Percentiles rank a stretch among this genome's conserved stretches.
Conservation (phyloP, 116 monocot species). For the Posidonia oceanica region DNA sequence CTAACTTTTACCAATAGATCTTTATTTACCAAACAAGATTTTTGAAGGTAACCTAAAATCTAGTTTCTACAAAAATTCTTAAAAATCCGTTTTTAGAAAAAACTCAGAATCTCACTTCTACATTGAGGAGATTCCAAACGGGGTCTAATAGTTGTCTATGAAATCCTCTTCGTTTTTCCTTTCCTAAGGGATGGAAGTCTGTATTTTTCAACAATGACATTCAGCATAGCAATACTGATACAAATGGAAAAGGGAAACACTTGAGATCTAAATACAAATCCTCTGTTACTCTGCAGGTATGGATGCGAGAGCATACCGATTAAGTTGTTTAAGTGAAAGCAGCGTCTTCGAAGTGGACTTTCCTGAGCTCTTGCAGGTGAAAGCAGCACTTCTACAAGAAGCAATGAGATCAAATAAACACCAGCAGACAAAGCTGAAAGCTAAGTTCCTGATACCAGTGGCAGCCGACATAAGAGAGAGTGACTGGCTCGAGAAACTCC, state of each 20-base stretch:
- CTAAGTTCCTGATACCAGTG: slow-evolving; percentile 48
- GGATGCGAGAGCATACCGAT: slow-evolving; percentile 89
- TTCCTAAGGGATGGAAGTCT: no score
- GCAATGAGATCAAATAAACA: slow-evolving; percentile 21
- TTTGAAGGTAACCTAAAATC: no score
- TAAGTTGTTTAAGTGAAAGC: slow-evolving; percentile 54
- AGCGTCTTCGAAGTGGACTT: slow-evolving; percentile 90
- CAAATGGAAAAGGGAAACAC: background rate
- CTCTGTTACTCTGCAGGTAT: slow-evolving; percentile 32
- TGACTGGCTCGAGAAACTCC: slow-evolving; percentile 64
- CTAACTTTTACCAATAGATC: no score
- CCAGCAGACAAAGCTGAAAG: slow-evolving; percentile 25
- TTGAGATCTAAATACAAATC: background rate
- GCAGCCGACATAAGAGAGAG: slow-evolving; percentile 54
- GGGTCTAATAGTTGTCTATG: no score
- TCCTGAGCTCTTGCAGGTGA: slow-evolving; percentile 56
- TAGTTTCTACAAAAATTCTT: no score
- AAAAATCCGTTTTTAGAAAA: no score
- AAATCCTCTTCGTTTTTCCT: no score
- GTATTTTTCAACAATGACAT: no score
- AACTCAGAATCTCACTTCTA: no score
- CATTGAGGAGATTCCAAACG: no score
- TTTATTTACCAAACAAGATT: no score
- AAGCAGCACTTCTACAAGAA: slow-evolving; percentile 50
- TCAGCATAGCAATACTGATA: background rate